Base-by-base conservation (phyloP, 352 stramenopile species). In the Globisporangium abappressorium region DNA sequence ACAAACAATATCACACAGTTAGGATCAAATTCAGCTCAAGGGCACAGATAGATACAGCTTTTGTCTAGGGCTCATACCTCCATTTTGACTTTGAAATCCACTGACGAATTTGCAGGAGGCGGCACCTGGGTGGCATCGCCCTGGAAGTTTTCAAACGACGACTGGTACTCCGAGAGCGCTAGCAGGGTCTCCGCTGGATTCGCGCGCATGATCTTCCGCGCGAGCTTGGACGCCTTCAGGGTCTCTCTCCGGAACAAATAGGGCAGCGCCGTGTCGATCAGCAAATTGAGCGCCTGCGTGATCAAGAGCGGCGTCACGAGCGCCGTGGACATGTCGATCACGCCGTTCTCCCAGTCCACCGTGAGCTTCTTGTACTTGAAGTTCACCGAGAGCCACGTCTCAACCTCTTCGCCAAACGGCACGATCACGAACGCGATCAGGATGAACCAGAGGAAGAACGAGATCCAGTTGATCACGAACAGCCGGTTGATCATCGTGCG, bases 381-480 rank as follows among this genome's bases (percentile, higher is more conserved):
- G 64, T 93, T 92, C 41, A 81, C 72, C 2, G 83, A 79, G 18
- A 95, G 75, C 86, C 86, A 95, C 12, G 81, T 84, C 64, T 96
- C 87, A 26, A 96, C 84, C 36, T 87, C 64, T 46, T 89, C 75
- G 0, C 89, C 89, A 43, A 95, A 96, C 15, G 89, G 89, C 1
- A 95, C 86, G 63, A 94, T 94, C 57, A 94, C 81, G 64, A 95
- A 95, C 9, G 89, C 85, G 41, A 96, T 94, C 49, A 95, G 68
- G 62, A 96, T 93, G 60, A 95, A 96, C 89, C 87, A 96, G 46
- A 94, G 70, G 64, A 96, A 96, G 65, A 95, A 95, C 20, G 87
- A 94, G 57, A 95, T 93, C 89, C 89, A 96, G 68, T 94, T 95
- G 71, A 96, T 95, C 24, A 82, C 78, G 62, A 96, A 96, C 14